A percentile compares a stretch with the other conserved stretches of the same genome.
phyloP scores from a whole-genome alignment of 768 basidiomycete species.

The Xerocomellus intermedius region DNA sequence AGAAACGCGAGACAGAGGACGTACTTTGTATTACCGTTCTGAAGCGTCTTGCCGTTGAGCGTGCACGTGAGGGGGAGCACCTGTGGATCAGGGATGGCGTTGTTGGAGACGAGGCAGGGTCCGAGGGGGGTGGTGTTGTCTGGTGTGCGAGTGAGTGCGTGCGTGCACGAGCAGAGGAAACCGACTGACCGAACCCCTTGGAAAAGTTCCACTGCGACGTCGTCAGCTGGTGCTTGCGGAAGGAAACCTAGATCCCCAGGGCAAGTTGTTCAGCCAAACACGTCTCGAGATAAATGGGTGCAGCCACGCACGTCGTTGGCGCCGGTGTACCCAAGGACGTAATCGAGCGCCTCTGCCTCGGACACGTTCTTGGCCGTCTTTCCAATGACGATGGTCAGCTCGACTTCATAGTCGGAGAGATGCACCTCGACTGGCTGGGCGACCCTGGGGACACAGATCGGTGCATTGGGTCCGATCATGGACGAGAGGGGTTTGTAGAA shows the following conservation, averaged over 20 bases:
- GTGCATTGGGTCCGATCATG: slow-evolving; percentile 67
- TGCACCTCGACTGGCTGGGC: slow-evolving; percentile 71
- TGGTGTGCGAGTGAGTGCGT: background rate
- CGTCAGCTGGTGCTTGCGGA: slow-evolving; percentile 78
- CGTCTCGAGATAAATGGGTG: background rate
- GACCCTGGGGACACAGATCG: slow-evolving; percentile 61
- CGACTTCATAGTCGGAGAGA: slow-evolving; percentile 80
- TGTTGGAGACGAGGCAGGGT: slow-evolving; percentile 72
- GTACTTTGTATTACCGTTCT: slow-evolving; percentile 78
- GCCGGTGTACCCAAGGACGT: slow-evolving; percentile 80
- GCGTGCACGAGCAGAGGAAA: background rate
- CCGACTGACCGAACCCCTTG: slow-evolving; percentile 71
- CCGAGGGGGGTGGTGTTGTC: slow-evolving; percentile 62
- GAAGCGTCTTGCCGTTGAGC: slow-evolving; percentile 66
- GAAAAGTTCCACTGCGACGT: slow-evolving; percentile 88
- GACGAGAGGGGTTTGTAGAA: slow-evolving; percentile 78
- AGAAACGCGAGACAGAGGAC: background rate
- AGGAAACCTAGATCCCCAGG: slow-evolving; percentile 48
- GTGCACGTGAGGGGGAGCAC: slow-evolving; percentile 57
- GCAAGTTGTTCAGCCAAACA: background rate
- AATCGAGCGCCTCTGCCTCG: slow-evolving; percentile 79
- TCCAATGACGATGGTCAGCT: slow-evolving; percentile 80
- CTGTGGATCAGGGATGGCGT: slow-evolving; percentile 64
- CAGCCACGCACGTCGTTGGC: slow-evolving; percentile 63
- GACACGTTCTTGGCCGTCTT: slow-evolving; percentile 77